Evolutionary conservation across 73 alveolate species (phyloP).

Genomic region (Stentor coeruleus): DNA sequence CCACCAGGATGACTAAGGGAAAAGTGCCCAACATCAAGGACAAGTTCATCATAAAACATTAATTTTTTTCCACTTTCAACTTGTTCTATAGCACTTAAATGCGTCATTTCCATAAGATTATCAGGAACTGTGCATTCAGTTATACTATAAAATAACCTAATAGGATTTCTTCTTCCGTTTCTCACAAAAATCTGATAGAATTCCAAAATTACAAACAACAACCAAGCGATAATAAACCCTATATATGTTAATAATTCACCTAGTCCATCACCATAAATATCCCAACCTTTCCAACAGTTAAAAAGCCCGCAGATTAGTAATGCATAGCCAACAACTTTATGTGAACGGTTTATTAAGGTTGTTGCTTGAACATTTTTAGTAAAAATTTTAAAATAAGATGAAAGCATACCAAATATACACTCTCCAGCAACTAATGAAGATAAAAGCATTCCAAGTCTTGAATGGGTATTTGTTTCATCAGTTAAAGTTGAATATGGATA

Average conservation of each 20-base stretch:
- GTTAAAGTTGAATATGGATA: neutral
- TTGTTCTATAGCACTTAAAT: too few species aligned
- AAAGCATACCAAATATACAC: neutral
- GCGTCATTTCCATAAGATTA: too few species aligned
- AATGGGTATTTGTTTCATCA: neutral
- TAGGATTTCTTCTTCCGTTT: too few species aligned
- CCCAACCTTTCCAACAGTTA: neutral
- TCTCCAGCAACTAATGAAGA: neutral
- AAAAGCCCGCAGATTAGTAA: conserved; percentile 14
- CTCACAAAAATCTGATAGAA: neutral
- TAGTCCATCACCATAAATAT: neutral
- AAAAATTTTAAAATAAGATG: neutral
- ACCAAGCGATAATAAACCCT: neutral
- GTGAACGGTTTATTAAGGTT: neutral
- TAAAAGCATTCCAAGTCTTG: neutral
- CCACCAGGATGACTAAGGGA: too few species aligned
- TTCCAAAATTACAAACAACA: neutral
- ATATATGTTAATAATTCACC: neutral
- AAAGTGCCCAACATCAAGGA: too few species aligned
- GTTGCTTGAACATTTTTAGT: neutral
- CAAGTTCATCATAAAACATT: too few species aligned
- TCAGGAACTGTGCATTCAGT: too few species aligned
- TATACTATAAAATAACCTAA: too few species aligned
- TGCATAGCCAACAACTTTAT: conserved; percentile 5
- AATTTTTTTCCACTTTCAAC: too few species aligned